Evolutionary conservation across 2,329 filamentous ascomycete species (phyloP), one percentile per base, ranked within the genome.

Genomic region (Thielaviopsis ethacetica): DNA sequence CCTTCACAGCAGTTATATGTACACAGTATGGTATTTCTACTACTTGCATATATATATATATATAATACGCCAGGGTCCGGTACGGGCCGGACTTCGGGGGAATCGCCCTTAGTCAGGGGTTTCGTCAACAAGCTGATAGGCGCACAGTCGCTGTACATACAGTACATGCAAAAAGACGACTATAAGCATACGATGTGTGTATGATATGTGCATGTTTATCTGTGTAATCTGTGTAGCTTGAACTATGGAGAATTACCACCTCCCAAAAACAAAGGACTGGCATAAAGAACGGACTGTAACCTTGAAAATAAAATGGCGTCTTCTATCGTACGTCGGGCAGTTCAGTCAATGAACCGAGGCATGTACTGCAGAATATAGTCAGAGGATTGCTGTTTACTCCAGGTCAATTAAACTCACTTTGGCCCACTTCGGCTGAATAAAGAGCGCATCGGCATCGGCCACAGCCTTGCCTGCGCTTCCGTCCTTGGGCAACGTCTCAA

Each of bases 371-470:
- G 26, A 22, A 4, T 15, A 34, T 57, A 21, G 56, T 38, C 10
- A 34, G 30, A 60, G 60, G 59, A 5, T 49, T n/a, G 6, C 17
- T 58, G 56, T 21, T 56, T 22, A 19, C 15, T 30, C n/a, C 15
- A 19, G 49, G 19, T n/a, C 19, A 27, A 26, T 47, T 30, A 27
- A 54, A 78, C 82, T 71, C 73, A 88, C 85, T 69, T 82, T 80
- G 62, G 90, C 90, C 68, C 88, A 81, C 71, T 83, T 91, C 30
- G 91, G 91, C 71, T 93, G 89, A 66, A 97, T 80, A 69, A 95
- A 97, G 64, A 98, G 72, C 2, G 85, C 90, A 67, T 86, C 85
- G 0, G 88, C 91, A 71, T 94, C 88, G 7, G 86, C 89, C 61
- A 96, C 70, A 54, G 91, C 77, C 17, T 77, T 71, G 84, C 83